Base-by-base conservation (phyloP, 371 early-diverging fungal species). In the Mortierella sp. region DNA sequence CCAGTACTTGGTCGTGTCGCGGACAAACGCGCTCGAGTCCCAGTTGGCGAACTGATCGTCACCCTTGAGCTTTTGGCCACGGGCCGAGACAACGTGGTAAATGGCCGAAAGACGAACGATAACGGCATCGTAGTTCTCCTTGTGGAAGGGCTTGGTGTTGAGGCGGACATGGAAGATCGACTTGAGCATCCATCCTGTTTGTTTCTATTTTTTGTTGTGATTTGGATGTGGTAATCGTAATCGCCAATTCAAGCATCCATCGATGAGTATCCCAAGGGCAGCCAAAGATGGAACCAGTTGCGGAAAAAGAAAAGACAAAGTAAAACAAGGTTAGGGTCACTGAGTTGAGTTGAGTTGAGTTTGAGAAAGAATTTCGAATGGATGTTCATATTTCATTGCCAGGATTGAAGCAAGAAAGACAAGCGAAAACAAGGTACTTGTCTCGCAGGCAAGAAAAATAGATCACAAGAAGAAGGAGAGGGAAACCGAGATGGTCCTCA, bases 1-100 rank as follows among this genome's bases (percentile, higher is more conserved):
- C 99, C 99, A 99, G 90, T 98, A 99, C 91, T 99, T 98, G 69
- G 96, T 96, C 19, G 98, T 97, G 82, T 96, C 93, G 59, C 98
- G 92, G 16, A 98, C 96, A 91, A 97, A 96, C n/a, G 75, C 85
- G 54, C 26, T 59, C 67, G 80, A 80, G 76, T 79, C 78, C 82
- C 82, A 78, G 86, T 82, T 86, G 37, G 82, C 34, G 50, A 74
- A 81, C 64, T 76, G 80, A n/a, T 78, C 80, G 69, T 92, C 93
- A 26, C 90, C 93, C 71, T 89, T 86, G 76, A 91, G 89, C 59
- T 91, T 94, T 73, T 94, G 90, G 50, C 97, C 96, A 37, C 98
- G 92, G 26, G 95, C 95, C 44, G 96, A 90, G 46, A 98, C 95
- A 69, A 95, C 93, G 82, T 98, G 96, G 89, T 96, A 98, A n/a